Percentiles rank a stretch among this genome's conserved stretches.
Evolutionary conservation across 2,329 filamentous ascomycete species (phyloP).

Genomic region (Diplocarpon mali): DNA sequence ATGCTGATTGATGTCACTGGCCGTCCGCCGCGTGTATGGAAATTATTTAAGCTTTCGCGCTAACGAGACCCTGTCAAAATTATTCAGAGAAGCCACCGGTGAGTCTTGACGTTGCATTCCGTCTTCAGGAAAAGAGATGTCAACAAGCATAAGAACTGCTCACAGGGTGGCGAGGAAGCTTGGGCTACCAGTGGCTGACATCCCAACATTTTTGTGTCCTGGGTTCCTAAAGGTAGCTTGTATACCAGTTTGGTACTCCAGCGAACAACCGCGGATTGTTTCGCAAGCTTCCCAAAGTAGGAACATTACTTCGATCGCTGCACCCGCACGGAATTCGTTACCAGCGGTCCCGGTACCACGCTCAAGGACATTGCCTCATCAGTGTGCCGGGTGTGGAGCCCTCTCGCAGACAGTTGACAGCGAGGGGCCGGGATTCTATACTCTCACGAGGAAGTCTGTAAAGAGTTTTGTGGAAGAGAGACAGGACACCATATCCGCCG

Average conservation of each 20-base stretch:
- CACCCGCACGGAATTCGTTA: background rate
- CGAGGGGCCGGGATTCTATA: constrained; percentile 45
- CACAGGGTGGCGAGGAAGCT: constrained; percentile 11
- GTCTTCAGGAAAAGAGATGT: constrained; percentile 8
- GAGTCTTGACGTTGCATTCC: background rate
- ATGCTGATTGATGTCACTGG: background rate
- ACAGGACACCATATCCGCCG: constrained; percentile 17
- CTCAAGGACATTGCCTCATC: constrained; percentile 35
- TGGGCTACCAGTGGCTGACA: constrained; percentile 23
- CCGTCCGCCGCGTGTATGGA: constrained; percentile 4
- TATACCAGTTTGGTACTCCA: background rate
- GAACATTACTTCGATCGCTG: constrained; percentile 1
- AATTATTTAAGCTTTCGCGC: constrained; percentile 22
- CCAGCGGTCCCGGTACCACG: background rate
- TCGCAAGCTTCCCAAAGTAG: constrained; percentile 7
- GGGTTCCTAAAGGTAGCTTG: constrained; percentile 21
- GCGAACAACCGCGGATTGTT: constrained; percentile 5
- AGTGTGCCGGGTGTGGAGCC: constrained; percentile 55
- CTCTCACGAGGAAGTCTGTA: constrained; percentile 39
- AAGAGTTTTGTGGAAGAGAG: constrained; percentile 34
- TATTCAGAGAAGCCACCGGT: background rate
- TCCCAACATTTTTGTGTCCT: constrained; percentile 40
- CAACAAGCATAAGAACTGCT: constrained; percentile 11
- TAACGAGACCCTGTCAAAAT: constrained; percentile 20
- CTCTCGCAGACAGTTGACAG: constrained; percentile 45